Evolutionary conservation across 2,329 filamentous ascomycete species (phyloP).

Genomic region (Pyricularia sp.): DNA sequence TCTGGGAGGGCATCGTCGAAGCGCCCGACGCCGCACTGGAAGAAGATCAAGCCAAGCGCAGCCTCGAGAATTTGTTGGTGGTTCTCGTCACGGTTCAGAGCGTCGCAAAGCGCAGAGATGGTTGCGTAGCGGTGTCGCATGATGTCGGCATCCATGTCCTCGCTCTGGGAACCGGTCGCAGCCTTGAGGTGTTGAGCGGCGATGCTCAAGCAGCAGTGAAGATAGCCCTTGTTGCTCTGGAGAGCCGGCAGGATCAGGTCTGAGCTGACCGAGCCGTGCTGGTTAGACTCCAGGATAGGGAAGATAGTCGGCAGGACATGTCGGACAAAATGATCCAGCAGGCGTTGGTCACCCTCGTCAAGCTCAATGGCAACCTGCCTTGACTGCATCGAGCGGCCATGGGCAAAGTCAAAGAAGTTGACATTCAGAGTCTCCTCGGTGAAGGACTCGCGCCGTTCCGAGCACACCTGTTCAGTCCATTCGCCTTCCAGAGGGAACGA

Average conservation of each 20-base stretch:
- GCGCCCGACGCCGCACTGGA: slow-evolving; percentile 84
- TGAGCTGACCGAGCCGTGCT: slow-evolving; percentile 70
- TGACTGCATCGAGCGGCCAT: slow-evolving; percentile 52
- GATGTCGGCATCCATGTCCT: slow-evolving; percentile 81
- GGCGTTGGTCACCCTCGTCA: slow-evolving; percentile 71
- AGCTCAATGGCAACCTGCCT: slow-evolving; percentile 70
- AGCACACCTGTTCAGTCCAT: slow-evolving; percentile 62
- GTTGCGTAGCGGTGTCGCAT: slow-evolving; percentile 86
- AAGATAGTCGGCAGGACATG: slow-evolving; percentile 84
- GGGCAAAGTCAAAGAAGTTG: slow-evolving; percentile 76
- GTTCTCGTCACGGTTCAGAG: slow-evolving; percentile 69
- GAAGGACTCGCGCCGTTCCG: slow-evolving; percentile 59
- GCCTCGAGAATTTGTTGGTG: slow-evolving; percentile 87
- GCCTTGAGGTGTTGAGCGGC: slow-evolving; percentile 88
- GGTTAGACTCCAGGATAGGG: slow-evolving; percentile 83
- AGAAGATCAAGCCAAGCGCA: slow-evolving; percentile 90
- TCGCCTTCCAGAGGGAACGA: slow-evolving; percentile 54
- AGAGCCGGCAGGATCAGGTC: slow-evolving; percentile 81
- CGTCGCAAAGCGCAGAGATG: slow-evolving; percentile 75
- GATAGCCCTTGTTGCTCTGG: slow-evolving; percentile 83
- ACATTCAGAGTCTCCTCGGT: slow-evolving; percentile 58
- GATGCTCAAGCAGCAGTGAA: slow-evolving; percentile 92
- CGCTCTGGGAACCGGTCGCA: slow-evolving; percentile 53
- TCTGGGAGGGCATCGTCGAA: slow-evolving; percentile 78
- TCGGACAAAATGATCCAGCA: slow-evolving; percentile 86